A percentile compares a stretch with the other conserved stretches of the same genome.
phyloP scores from a whole-genome alignment of 371 early-diverging fungal genomes.

The Lichtheimia ramosa region DNA sequence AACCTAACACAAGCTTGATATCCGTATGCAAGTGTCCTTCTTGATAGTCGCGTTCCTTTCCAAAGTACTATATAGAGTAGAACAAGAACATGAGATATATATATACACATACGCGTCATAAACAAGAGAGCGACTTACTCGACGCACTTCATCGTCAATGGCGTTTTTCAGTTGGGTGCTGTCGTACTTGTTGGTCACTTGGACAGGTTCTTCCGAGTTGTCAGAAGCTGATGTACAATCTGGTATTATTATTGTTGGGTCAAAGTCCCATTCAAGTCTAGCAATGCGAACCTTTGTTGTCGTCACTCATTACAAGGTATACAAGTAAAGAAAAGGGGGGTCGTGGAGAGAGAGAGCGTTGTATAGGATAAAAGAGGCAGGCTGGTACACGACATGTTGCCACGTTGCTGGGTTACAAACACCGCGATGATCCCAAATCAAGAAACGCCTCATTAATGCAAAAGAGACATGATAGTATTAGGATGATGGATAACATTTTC shows the following conservation, averaged over 20 bases:
- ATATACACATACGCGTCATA: neutral
- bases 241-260: neutral
- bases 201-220: slow-evolving; percentile 22
- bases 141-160: slow-evolving; percentile 42
- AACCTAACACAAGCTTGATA: slow-evolving; percentile 41
- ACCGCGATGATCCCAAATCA: no score
- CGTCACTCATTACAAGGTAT: neutral
- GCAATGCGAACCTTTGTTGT: neutral
- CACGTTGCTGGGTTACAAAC: no score
- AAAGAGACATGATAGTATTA: no score
- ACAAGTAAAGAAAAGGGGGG: no score
- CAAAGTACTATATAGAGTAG: slow-evolving; percentile 31
- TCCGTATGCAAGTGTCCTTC: slow-evolving; percentile 41
- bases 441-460: no score
- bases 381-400: no score
- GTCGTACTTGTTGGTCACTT: slow-evolving; percentile 38
- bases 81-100: neutral
- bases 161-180: slow-evolving; percentile 39
- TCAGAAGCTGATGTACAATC: neutral
- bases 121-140: slow-evolving; percentile 22
- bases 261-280: neutral
- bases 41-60: slow-evolving; percentile 17
- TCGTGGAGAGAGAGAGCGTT: no score
- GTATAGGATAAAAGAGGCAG: no score
- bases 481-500: no score